phyloP scores from a whole-genome alignment of 345 rosid genomes.

The Salix koriyanagi region DNA sequence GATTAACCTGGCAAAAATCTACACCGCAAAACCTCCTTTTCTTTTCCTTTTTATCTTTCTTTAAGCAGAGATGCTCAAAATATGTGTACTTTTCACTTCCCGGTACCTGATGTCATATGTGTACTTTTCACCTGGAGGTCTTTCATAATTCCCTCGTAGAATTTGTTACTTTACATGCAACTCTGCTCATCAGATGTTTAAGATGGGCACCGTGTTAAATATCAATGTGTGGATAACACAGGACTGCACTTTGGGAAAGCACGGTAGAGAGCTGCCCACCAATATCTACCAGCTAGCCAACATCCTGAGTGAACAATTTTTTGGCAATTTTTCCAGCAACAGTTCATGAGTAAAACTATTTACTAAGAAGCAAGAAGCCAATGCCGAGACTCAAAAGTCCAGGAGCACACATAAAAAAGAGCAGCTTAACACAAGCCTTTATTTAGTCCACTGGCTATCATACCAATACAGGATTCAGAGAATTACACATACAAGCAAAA shows the following conservation, averaged over 20 bases:
- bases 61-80: neutral
- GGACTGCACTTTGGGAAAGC: neutral
- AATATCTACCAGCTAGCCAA: neutral
- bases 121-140: neutral
- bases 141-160: neutral
- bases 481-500: constrained; percentile 6
- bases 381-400: neutral
- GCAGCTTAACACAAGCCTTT: neutral
- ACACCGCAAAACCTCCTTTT: no score
- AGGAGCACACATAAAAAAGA: neutral
- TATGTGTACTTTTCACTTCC: neutral
- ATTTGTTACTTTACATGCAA: neutral
- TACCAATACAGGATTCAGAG: neutral
- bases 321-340: neutral
- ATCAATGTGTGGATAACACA: neutral
- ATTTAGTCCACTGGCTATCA: neutral
- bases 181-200: neutral
- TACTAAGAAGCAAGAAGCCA: neutral
- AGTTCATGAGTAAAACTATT: neutral
- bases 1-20: neutral
- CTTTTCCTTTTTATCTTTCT: no score
- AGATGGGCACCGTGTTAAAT: neutral
- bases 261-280: neutral
- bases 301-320: neutral
- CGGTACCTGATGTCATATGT: neutral